Conservation (phyloP, 2,329 filamentous ascomycete genomes). For the Zopfia rhizophila region DNA sequence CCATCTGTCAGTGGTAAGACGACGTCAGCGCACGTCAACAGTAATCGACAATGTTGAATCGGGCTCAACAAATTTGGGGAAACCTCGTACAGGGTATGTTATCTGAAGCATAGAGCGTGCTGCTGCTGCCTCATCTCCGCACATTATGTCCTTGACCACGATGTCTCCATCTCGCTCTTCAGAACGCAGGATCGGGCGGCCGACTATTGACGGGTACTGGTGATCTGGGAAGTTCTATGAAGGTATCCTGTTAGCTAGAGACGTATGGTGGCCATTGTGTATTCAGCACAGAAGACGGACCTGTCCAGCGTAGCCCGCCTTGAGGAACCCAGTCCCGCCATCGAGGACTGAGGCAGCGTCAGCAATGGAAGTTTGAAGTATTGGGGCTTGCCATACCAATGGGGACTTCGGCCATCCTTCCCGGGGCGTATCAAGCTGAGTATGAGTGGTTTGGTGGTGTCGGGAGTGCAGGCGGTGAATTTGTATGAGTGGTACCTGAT, state of each 20-base stretch:
- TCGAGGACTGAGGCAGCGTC: slow-evolving; percentile 80
- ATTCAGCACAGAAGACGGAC: slow-evolving; percentile 55
- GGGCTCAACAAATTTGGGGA: slow-evolving; percentile 22
- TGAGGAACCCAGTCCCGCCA: slow-evolving; percentile 99
- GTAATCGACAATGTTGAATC: slow-evolving; percentile 12
- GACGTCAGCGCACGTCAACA: slow-evolving; percentile 36
- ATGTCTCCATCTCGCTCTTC: slow-evolving; percentile 84
- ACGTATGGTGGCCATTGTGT: slow-evolving; percentile 7
- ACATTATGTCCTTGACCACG: slow-evolving; percentile 98
- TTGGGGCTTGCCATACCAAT: slow-evolving; percentile 54
- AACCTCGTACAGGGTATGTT: slow-evolving; percentile 80
- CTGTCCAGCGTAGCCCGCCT: slow-evolving; percentile 97
- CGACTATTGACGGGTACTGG: slow-evolving; percentile 98
- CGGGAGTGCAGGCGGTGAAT: slow-evolving; percentile 22
- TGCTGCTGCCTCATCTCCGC: slow-evolving; percentile 95
- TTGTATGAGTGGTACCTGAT: slow-evolving; percentile 28
- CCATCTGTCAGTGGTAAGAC: slow-evolving; percentile 72
- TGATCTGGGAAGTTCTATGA: slow-evolving; percentile 95
- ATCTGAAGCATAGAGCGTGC: slow-evolving; percentile 98
- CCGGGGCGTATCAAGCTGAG: slow-evolving; percentile 26
- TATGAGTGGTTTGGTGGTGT: slow-evolving; percentile 13
- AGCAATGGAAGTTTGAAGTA: slow-evolving; percentile 31
- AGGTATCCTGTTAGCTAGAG: slow-evolving; percentile 16
- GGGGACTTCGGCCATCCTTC: slow-evolving; percentile 60
- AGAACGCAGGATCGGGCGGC: slow-evolving; percentile 94